Base-by-base conservation (phyloP, 371 early-diverging fungal genomes). In the Dichotomocladium elegans region DNA sequence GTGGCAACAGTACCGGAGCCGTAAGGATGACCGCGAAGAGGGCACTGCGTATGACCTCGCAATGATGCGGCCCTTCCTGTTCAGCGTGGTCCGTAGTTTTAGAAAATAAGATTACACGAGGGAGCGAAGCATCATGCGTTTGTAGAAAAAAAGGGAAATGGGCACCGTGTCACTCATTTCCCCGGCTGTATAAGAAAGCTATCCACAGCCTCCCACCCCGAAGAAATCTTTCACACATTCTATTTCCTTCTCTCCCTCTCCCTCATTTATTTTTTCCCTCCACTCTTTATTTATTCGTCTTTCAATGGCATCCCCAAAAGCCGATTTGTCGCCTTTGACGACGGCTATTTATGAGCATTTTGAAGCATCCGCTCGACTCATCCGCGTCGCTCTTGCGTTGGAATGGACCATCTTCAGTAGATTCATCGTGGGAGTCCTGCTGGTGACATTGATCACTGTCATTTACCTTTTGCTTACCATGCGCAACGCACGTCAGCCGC, bases 361-460 rank as follows among this genome's bases (percentile, higher is more conserved):
- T 12, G 52, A 76, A 58, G 75, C 75, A 25, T 61, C 67, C 1
- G 49, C 60, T 19, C 65, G 69, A 17, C 31, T 76, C 6, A 47
- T 66, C 22, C 68, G 64, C 26, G 72, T 72, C 4, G 69, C 67
- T 8, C 30, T 77, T 4, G 58, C 57, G 43, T 24, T 73, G 17
- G 77, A 77, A 64, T 77, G 72, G 72, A 73, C 77, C 29, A 66
- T 77, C 37, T 69, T 77, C 34, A 68, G 65, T 33, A 67, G 74
- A 2, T 64, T 71, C 24, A 45, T 65, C 33, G 64, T 61, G 9
- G 68, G 60, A 34, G 61, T 73, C 19, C 51, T 61, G 9, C 27
- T 73, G 3, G 41, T 58, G 2, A 77, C 77, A 0, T n/a, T 61
- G 14, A 30, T 58, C 5, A 66, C 65, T 12, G 60, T 73, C 22